These are phyloP conservation scores for Juglanconis sp. DNA, from an alignment of 2,329 filamentous ascomycete genomes.

Conservation along the genomic window DNA sequence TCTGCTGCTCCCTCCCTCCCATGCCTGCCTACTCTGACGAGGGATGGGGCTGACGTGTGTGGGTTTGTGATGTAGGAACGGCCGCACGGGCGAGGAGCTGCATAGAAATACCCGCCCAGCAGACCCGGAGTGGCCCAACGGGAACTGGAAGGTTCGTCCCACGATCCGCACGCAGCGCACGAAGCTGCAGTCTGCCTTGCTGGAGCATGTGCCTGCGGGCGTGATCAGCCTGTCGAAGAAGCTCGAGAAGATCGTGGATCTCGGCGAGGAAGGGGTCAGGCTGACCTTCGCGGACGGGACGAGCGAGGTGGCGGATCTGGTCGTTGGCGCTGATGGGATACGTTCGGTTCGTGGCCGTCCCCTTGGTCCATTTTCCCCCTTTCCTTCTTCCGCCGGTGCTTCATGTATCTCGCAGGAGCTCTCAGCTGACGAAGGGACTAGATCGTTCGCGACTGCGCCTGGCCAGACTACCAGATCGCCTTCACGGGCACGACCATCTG, in stretches of 20 bases:
- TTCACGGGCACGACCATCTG: conserved; percentile 44
- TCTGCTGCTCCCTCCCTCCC: background rate
- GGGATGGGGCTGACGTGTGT: background rate
- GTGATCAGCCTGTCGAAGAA: conserved; percentile 44
- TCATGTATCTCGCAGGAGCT: too few species aligned
- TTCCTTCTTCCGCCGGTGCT: background rate
- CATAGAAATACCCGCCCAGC: conserved; percentile 22
- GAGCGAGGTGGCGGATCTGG: conserved; percentile 38
- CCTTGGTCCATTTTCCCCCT: conserved; percentile 3
- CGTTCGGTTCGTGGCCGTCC: conserved; percentile 34
- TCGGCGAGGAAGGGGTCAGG: conserved; percentile 30
- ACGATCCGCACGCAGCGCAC: conserved; percentile 25
- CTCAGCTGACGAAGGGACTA: background rate
- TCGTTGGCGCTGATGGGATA: conserved; percentile 52
- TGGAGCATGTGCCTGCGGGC: conserved; percentile 41
- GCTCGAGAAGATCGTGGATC: conserved; percentile 36
- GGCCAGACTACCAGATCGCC: conserved; percentile 23
- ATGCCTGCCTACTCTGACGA: too few species aligned
- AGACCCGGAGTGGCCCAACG: conserved; percentile 10
- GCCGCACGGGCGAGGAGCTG: conserved; percentile 26
- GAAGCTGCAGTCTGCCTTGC: conserved; percentile 46
- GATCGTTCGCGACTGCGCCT: conserved; percentile 14
- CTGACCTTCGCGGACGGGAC: conserved; percentile 44
- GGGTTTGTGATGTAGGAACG: conserved; percentile 21
- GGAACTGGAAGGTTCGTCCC: conserved; percentile 9